These are phyloP conservation scores for Claviceps sp. DNA, from an alignment of 2,329 filamentous ascomycete genomes.

Conservation along the genomic window DNA sequence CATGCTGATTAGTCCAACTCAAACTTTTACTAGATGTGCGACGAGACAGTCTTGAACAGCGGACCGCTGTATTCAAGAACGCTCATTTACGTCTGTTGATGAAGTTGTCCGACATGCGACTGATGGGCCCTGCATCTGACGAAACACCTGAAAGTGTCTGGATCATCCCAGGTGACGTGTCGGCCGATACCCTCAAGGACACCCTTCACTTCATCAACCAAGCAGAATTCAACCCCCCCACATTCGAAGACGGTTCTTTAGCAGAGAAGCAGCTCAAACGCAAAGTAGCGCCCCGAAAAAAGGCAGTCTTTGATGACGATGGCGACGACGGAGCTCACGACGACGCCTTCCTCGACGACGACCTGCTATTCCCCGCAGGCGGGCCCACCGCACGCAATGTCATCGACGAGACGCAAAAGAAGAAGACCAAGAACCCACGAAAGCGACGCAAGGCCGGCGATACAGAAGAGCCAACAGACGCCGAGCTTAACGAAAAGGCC, in stretches of 20 bases:
- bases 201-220: conserved; percentile 60
- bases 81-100: conserved; percentile 76
- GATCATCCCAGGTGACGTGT: conserved; percentile 57
- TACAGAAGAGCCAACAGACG: conserved; percentile 38
- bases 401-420: conserved; percentile 41
- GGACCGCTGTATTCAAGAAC: conserved; percentile 76
- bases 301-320: conserved; percentile 57
- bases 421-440: conserved; percentile 30
- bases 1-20: background rate
- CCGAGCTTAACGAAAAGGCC: conserved; percentile 51
- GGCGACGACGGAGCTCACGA: conserved; percentile 31
- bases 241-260: conserved; percentile 59
- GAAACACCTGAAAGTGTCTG: conserved; percentile 67
- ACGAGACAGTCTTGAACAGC: conserved; percentile 51
- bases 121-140: conserved; percentile 38
- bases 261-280: conserved; percentile 71
- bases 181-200: conserved; percentile 53
- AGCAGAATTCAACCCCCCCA: conserved; percentile 64
- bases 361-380: conserved; percentile 55
- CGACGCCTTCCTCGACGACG: conserved; percentile 25
- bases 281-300: conserved; percentile 43
- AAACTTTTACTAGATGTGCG: conserved; percentile 29
- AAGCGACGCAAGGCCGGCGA: conserved; percentile 35
- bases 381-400: conserved; percentile 46
- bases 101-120: conserved; percentile 57